Percentiles rank a stretch among this genome's conserved stretches.
phyloP scores from a whole-genome alignment of 2,329 filamentous ascomycete species.

The Pseudogymnoascus sp. region DNA sequence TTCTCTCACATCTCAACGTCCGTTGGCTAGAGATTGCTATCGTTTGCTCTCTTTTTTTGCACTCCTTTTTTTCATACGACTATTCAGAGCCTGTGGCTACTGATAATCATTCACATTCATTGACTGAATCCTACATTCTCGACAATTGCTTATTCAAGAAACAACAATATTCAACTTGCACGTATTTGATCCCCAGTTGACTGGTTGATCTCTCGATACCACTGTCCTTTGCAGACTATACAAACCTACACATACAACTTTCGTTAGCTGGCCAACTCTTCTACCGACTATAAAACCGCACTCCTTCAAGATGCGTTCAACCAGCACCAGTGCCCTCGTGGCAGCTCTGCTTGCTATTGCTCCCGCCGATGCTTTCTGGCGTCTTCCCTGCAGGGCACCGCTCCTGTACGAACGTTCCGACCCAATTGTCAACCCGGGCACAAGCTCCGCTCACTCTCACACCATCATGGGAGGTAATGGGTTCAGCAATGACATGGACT shows the following conservation, averaged over 20 bases:
- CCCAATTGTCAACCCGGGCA: conserved; percentile 51
- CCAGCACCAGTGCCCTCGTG: conserved; percentile 8
- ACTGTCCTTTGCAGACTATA: conserved; percentile 6
- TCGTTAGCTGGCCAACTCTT: neutral
- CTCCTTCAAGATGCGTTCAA: conserved; percentile 10
- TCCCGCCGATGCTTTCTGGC: conserved; percentile 39
- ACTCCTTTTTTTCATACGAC: neutral
- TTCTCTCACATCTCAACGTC: neutral
- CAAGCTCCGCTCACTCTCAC: conserved; percentile 50
- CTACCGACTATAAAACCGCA: neutral
- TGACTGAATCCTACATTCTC: conserved; percentile 3
- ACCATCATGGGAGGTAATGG: conserved; percentile 56
- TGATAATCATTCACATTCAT: conserved; percentile 8
- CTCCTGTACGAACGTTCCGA: conserved; percentile 47
- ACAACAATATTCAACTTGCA: conserved; percentile 7
- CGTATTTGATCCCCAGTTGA: conserved; percentile 10
- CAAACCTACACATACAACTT: neutral
- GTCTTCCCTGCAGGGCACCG: conserved; percentile 31
- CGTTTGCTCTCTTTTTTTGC: neutral
- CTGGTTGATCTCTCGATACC: conserved; percentile 2
- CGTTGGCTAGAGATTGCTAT: conserved; percentile 1
- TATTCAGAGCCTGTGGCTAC: conserved; percentile 8
- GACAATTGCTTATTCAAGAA: conserved; percentile 3
- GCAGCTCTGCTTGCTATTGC: conserved; percentile 15
- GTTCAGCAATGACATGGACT: conserved; percentile 49